Base-by-base conservation (phyloP, 768 basidiomycete species). In the Serendipita vermifera region DNA sequence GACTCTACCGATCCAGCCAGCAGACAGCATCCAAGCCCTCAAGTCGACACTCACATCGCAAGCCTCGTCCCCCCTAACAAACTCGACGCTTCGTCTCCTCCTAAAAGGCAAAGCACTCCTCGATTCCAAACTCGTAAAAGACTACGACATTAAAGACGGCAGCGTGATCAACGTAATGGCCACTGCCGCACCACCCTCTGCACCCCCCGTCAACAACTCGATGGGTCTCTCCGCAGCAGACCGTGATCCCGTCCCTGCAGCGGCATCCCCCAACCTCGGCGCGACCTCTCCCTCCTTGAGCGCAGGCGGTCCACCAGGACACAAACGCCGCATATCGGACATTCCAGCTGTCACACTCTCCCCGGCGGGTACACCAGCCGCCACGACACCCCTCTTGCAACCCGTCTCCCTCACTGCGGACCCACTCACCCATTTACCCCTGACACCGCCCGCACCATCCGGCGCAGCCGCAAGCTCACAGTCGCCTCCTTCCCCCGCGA, bases 101-200 rank as follows among this genome's bases (percentile, higher is more conserved):
- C 74, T 96, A 55, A 97, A 93, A 70, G 96, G 96, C 57, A 99
- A 99, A 68, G 91, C 85, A 0, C 78, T 98, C 60, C 82, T 81
- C 14, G 94, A 97, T 72, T 72, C 71, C 24, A 94, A 93, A 66
- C 78, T 99, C 7, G 71, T 98, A 36, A 85, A 85, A 65, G 96
- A 98, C 67, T 99, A 97, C 73, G 78, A 72, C 64, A 75, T 93
- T 64, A 79, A 82, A 63, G 79, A 83, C 65, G 86, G 84, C 9
- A 83, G 87, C 61, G 84, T 81, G 9, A 72, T 98, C 63, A 94
- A 85, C 67, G 73, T 99, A 40, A 83, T 92, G 74, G n/a, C n/a
- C n/a, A n/a, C n/a, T n/a, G 89, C 2, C 80, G 83, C 24, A 74
- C 77, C 58, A 72, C n/a, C n/a, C n/a, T n/a, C n/a, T n/a, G n/a